Conservation (phyloP, 2,329 filamentous ascomycete species). For the Shiraia bambusicola region DNA sequence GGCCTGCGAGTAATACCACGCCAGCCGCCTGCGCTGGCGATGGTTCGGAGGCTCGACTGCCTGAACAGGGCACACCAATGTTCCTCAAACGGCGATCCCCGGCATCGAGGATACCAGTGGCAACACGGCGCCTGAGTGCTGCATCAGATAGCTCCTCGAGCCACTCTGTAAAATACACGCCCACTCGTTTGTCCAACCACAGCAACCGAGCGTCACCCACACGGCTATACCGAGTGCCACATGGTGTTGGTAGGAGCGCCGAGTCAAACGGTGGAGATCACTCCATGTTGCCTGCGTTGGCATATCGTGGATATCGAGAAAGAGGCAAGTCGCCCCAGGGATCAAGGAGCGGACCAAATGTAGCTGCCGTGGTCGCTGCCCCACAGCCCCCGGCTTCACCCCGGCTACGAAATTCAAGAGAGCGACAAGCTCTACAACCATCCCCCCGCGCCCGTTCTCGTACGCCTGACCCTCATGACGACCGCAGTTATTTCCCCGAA, state of each 20-base stretch:
- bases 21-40: constrained; percentile 12
- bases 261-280: constrained; percentile 16
- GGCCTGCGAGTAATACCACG: constrained; percentile 22
- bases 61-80: constrained; percentile 11
- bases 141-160: constrained; percentile 40
- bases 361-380: constrained; percentile 34
- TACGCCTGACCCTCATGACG: constrained; percentile 22
- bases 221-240: constrained; percentile 20
- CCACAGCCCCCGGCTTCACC: constrained; percentile 35
- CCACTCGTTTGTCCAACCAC: constrained; percentile 20
- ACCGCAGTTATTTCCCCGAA: constrained; percentile 29
- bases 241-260: constrained; percentile 6
- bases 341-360: constrained; percentile 23
- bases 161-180: constrained; percentile 35
- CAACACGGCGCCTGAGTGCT: constrained; percentile 33
- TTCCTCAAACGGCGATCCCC: constrained; percentile 26
- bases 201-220: constrained; percentile 34
- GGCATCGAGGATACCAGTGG: constrained; percentile 38
- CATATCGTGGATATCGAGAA: constrained; percentile 37
- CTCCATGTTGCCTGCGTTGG: constrained; percentile 27
- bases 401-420: constrained; percentile 38
- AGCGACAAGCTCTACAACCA: constrained; percentile 31
- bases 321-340: constrained; percentile 33
- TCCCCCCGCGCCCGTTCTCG: constrained; percentile 25
- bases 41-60: constrained; percentile 11